Base-by-base conservation (phyloP, 192 early-diverging fungal genomes). In the Podila horticola region DNA sequence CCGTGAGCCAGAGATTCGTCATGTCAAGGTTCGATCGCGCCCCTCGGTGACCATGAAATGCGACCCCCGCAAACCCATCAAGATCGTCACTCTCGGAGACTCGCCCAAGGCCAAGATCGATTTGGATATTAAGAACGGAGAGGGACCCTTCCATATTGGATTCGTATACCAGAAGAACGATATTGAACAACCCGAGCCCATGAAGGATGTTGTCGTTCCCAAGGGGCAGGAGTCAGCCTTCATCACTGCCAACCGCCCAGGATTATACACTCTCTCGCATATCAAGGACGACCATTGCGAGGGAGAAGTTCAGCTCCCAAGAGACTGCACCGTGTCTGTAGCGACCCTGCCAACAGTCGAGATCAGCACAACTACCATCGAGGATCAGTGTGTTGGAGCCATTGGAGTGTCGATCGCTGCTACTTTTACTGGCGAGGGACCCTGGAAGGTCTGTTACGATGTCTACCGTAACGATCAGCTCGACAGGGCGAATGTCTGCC, bases 381-480 rank as follows among this genome's bases (percentile, higher is more conserved):
- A 79, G 28, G 75, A 79, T 55, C 68, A 67, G 1, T 79, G 75
- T 58, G 75, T 79, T 4, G 75, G 75, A 28, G 75, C 75, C 2
- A 79, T 79, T 36, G 75, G 75, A 55, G 75, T 79, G 20, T 67
- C 75, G 0, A 67, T 79, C 28, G 75, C 69, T 26, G 75, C 75
- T 8, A 79, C 75, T 6, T 79, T 79, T 31, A 79, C 75, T n/a
- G 75, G 75, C 19, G 75, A 79, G n/a, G 75, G 64, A 17, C 75
- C 75, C 8, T 79, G 75, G 75, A 58, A 66, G 11, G 75, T 79
- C n/a, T 79, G 75, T 36, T 79, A 62, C 31, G 69, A 79, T 29
- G 69, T 79, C 28, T 57, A 20, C 55, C 68, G 68, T 8, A 70
- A 79, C 48, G 68, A 63, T 41, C 58, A 29, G 0, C 64, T 51